phyloP scores from a whole-genome alignment of 2,329 filamentous ascomycete species.

The Fusarium albidum region DNA sequence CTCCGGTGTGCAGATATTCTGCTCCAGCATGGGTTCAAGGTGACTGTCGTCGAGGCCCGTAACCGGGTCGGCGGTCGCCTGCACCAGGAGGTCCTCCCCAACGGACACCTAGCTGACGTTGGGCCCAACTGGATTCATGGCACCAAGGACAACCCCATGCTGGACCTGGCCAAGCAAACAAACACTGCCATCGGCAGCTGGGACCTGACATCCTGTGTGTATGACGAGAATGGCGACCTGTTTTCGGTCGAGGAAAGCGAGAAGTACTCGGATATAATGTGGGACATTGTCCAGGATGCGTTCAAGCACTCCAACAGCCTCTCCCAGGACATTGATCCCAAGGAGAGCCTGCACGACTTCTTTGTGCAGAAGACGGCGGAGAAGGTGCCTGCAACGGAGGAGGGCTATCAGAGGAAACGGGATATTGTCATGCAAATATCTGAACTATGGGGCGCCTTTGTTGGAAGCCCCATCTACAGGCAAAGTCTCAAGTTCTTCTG shows the following conservation, averaged over 20 bases:
- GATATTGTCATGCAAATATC: constrained; percentile 60
- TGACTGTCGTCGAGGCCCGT: constrained; percentile 75
- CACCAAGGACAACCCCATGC: constrained; percentile 73
- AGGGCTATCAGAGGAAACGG: constrained; percentile 51
- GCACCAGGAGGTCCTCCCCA: constrained; percentile 57
- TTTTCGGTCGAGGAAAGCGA: constrained; percentile 58
- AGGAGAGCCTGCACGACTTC: constrained; percentile 62
- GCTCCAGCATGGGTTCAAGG: constrained; percentile 68
- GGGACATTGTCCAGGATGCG: constrained; percentile 73
- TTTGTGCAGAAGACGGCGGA: constrained; percentile 55
- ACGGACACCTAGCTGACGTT: constrained; percentile 60
- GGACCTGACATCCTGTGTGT: constrained; percentile 63
- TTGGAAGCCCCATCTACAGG: constrained; percentile 68
- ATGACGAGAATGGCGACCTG: constrained; percentile 63
- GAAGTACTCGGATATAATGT: constrained; percentile 63
- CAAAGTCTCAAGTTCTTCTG: constrained; percentile 82
- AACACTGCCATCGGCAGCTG: constrained; percentile 57
- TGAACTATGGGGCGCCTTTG: constrained; percentile 75
- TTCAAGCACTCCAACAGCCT: constrained; percentile 71
- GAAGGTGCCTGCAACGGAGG: constrained; percentile 56
- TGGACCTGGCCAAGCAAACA: constrained; percentile 71
- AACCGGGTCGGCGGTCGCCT: constrained; percentile 73
- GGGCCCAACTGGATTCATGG: constrained; percentile 87
- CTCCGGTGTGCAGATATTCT: constrained; percentile 76
- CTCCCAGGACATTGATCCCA: constrained; percentile 54